Evolutionary conservation across 805 yeast species (phyloP), one percentile per base, ranked within the genome.

Genomic region (Ogataea corticis): DNA sequence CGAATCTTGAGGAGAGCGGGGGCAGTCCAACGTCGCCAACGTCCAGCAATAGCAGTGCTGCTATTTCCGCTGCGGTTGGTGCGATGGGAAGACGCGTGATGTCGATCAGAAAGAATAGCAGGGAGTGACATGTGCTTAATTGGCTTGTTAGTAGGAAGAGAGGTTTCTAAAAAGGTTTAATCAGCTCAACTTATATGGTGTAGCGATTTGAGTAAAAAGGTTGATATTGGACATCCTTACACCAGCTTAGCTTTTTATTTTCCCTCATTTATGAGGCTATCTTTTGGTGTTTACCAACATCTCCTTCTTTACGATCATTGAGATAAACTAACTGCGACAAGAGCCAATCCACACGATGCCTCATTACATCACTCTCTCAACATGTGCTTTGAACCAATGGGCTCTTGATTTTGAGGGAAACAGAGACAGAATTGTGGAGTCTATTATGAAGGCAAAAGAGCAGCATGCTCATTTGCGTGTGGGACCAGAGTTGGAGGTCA

Each of bases 331-430:
- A 5, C 14, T 7, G 13, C 11, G 31, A 11, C 4, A n/a, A 36
- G 16, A 25, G 30, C 30, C 14, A 12, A 15, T 14, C 5, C 32
- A 7, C 16, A 32, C 15, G 10, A 91, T 91, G 97, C 91, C 95
- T 1, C 94, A 88, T 44, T 76, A 85, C 46, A 82, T 91, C 38
- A 92, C 97, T 0, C 71, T 92, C 30, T 91, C 98, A 1, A 91
- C 98, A 1, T 92, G 98, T 68, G 89, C 91, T 58, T 75, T 94
- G 52, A 94, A 94, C 70, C 99, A 94, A 76, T 94, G 99, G 99
- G 97, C 99, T 0, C 73, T 94, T 44, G 99, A 94, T 65, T 94
- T 89, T 65, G 98, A 92, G 65, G 99, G 99, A 4, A 94, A 94
- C 67, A 76, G 97, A 43, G 96, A 91, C 61, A 75, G 99, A 46